These are phyloP conservation scores for Trichoderma parareesei DNA, from an alignment of 495 filamentous ascomycete genomes.

Conservation along the genomic window DNA sequence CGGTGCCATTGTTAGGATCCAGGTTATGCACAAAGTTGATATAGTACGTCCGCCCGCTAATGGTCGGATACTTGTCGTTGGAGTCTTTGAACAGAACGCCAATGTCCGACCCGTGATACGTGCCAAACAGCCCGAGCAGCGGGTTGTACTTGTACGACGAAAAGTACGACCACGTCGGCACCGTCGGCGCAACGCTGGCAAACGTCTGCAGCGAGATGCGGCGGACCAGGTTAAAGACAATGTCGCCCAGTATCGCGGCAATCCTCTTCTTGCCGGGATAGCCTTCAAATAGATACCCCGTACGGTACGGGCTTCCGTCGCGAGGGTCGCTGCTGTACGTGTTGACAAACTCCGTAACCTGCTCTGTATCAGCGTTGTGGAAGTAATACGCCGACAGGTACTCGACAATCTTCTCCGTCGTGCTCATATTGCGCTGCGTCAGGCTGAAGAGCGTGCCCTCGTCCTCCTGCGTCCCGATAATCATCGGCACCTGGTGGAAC, in stretches of 20 bases:
- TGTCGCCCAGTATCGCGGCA: constrained; percentile 49
- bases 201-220: constrained; percentile 45
- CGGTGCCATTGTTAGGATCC: constrained; percentile 50
- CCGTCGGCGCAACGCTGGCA: constrained; percentile 29
- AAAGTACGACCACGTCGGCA: constrained; percentile 50
- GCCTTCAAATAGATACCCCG: constrained; percentile 48
- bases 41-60: constrained; percentile 53
- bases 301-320: constrained; percentile 58
- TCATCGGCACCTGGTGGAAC: constrained; percentile 51
- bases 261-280: constrained; percentile 53
- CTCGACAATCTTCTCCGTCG: constrained; percentile 43
- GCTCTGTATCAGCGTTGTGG: constrained; percentile 30
- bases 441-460: constrained; percentile 54
- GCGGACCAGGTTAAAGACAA: constrained; percentile 56
- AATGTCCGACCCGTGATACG: constrained; percentile 42
- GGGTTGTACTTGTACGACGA: constrained; percentile 46
- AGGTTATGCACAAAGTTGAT: constrained; percentile 55
- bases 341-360: constrained; percentile 46
- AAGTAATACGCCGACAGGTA: constrained; percentile 55
- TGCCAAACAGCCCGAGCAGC: constrained; percentile 45
- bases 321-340: constrained; percentile 43
- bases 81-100: constrained; percentile 41
- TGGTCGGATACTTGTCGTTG: constrained; percentile 50
- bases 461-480: constrained; percentile 52
- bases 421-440: constrained; percentile 56